Percentiles rank a stretch among this genome's conserved stretches.
phyloP scores from a whole-genome alignment of 208 protist species.

The Acanthamoeba healyi region DNA sequence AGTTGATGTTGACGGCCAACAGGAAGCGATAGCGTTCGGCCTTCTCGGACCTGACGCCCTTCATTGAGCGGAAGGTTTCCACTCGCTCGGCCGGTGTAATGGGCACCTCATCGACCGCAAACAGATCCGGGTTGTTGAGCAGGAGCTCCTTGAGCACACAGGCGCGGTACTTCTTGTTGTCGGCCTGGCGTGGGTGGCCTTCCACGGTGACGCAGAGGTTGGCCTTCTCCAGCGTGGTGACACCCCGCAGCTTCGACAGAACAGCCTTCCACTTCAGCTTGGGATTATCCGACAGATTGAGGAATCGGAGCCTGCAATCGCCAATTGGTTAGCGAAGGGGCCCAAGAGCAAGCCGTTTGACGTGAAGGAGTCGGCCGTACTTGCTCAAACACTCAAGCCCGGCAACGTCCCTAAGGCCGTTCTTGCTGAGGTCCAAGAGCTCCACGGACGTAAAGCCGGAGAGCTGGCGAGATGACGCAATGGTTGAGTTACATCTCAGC shows the following conservation, averaged over 20 bases:
- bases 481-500: too few species aligned
- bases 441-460: slow-evolving; percentile 2
- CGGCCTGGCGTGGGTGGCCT: slow-evolving; percentile 50
- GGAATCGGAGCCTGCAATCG: slow-evolving; percentile 25
- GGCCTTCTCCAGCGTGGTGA: slow-evolving; percentile 55
- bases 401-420: slow-evolving; percentile 47
- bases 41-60: slow-evolving; percentile 35
- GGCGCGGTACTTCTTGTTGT: slow-evolving; percentile 73
- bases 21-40: slow-evolving; percentile 68
- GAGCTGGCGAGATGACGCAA: neutral
- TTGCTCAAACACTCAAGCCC: slow-evolving; percentile 40
- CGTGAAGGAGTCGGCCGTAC: neutral
- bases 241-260: neutral
- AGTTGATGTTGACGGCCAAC: slow-evolving; percentile 48
- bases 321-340: neutral
- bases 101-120: slow-evolving; percentile 36
- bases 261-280: slow-evolving; percentile 65
- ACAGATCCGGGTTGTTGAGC: slow-evolving; percentile 46
- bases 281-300: slow-evolving; percentile 65
- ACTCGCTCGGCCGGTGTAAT: slow-evolving; percentile 40
- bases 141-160: slow-evolving; percentile 49
- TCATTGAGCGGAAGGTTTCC: slow-evolving; percentile 41
- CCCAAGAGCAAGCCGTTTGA: too few species aligned
- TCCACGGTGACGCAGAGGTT: slow-evolving; percentile 30
- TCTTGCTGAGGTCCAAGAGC: slow-evolving; percentile 58